Percentiles rank a stretch among this genome's conserved stretches.
Evolutionary conservation across 148 eudicot species (phyloP).

Genomic region (Rhododendron henanense): DNA sequence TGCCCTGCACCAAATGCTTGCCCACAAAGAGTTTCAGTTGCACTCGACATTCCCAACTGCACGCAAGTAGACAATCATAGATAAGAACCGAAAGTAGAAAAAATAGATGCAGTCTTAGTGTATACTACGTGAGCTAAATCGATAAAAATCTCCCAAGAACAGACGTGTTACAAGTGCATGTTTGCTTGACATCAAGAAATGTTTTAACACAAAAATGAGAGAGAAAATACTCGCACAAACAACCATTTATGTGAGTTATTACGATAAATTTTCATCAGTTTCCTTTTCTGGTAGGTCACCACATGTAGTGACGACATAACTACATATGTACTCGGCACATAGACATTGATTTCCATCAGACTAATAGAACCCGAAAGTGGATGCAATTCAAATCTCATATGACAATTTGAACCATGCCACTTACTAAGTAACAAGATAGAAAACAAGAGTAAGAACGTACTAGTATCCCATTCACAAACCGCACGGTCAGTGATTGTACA

Average conservation of each 20-base stretch:
- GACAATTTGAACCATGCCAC: neutral
- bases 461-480: conserved; percentile 56
- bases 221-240: neutral
- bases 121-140: neutral
- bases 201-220: neutral
- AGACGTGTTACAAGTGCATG: neutral
- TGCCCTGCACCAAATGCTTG: conserved; percentile 77
- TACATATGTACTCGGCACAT: neutral
- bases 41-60: conserved; percentile 76
- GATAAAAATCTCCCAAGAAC: neutral
- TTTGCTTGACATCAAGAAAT: neutral
- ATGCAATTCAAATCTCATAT: neutral
- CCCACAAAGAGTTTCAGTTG: conserved; percentile 67
- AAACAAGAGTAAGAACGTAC: conserved; percentile 22
- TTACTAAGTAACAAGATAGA: neutral
- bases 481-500: conserved; percentile 45
- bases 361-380: neutral
- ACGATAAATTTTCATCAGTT: neutral
- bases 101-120: neutral
- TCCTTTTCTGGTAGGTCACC: neutral
- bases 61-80: neutral
- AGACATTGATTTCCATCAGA: neutral
- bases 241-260: neutral
- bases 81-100: neutral
- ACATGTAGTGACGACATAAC: neutral